These are phyloP conservation scores for Torulaspora franciscae DNA, from an alignment of 805 yeast species.

Conservation along the genomic window DNA sequence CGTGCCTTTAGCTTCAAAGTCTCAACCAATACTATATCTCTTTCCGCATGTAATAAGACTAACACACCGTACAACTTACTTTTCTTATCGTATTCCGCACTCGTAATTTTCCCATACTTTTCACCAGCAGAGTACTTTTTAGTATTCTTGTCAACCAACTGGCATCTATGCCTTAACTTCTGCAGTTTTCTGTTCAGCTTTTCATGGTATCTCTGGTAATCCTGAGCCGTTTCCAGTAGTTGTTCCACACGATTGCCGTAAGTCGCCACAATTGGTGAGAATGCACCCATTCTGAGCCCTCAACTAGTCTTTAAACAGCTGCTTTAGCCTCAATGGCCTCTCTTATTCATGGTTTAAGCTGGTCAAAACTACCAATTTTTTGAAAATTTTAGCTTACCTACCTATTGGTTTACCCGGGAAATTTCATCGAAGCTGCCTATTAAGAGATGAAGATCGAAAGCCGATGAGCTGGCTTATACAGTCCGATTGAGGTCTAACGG, in stretches of 20 bases:
- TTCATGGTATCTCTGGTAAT: slow-evolving; percentile 63
- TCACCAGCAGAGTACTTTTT: slow-evolving; percentile 51
- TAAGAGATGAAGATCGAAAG: neutral
- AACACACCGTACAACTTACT: slow-evolving; percentile 49
- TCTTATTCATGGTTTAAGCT: no score
- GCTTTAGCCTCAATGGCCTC: neutral
- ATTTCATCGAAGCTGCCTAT: neutral
- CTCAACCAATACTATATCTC: slow-evolving; percentile 45
- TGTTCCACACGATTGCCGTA: slow-evolving; percentile 54
- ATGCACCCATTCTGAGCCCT: slow-evolving; percentile 17
- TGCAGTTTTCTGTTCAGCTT: slow-evolving; percentile 56
- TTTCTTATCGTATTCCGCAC: slow-evolving; percentile 49
- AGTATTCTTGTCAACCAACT: slow-evolving; percentile 61
- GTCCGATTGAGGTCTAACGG: neutral
- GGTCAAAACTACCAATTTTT: neutral
- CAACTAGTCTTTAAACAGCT: neutral
- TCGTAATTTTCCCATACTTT: slow-evolving; percentile 43
- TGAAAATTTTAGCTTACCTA: neutral
- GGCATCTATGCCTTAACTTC: slow-evolving; percentile 59
- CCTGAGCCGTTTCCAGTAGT: slow-evolving; percentile 61
- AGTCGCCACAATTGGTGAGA: slow-evolving; percentile 37
- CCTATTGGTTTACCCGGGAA: neutral
- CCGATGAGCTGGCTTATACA: neutral
- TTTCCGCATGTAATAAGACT: slow-evolving; percentile 65
- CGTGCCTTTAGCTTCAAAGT: slow-evolving; percentile 29